A percentile compares a stretch with the other conserved stretches of the same genome.
These are phyloP conservation scores for Eucalyptus cloeziana DNA, from an alignment of 345 rosid species.

Conservation along the genomic window DNA sequence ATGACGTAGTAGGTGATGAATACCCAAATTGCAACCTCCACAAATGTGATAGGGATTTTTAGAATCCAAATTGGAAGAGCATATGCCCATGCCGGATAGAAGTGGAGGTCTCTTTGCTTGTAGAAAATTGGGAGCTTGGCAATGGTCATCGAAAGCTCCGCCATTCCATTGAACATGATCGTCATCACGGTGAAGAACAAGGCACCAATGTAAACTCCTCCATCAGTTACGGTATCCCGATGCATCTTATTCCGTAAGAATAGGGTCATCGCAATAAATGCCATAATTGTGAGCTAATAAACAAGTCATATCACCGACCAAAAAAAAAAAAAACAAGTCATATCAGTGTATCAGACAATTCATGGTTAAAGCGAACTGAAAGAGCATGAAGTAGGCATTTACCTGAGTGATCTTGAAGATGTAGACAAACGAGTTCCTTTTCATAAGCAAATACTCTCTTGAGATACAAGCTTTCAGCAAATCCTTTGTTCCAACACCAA, in stretches of 20 bases:
- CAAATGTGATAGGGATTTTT: constrained; percentile 19
- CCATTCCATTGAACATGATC: constrained; percentile 17
- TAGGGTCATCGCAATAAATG: constrained; percentile 18
- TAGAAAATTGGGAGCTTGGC: constrained; percentile 32
- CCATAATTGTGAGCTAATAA: constrained; percentile 6
- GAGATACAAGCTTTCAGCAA: constrained; percentile 37
- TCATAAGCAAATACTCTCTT: constrained; percentile 51
- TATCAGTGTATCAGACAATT: neutral
- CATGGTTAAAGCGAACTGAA: neutral
- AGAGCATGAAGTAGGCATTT: neutral
- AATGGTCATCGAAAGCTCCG: constrained; percentile 23
- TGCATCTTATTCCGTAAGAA: constrained; percentile 22
- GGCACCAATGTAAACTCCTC: constrained; percentile 21
- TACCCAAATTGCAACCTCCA: constrained; percentile 28
- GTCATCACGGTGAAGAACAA: constrained; percentile 8
- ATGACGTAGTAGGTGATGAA: constrained; percentile 22
- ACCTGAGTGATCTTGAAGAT: constrained; percentile 41
- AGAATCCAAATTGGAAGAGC: constrained; percentile 37
- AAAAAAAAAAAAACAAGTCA: no score
- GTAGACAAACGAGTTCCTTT: constrained; percentile 44
- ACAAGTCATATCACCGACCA: no score
- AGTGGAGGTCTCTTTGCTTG: constrained; percentile 37
- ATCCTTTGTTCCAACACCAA: constrained; percentile 37
- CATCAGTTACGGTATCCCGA: neutral
- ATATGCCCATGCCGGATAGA: constrained; percentile 35